A percentile compares a stretch with the other conserved stretches of the same genome.
phyloP scores from a whole-genome alignment of 768 basidiomycete species.

The Xerocomus brunneocitrinus region DNA sequence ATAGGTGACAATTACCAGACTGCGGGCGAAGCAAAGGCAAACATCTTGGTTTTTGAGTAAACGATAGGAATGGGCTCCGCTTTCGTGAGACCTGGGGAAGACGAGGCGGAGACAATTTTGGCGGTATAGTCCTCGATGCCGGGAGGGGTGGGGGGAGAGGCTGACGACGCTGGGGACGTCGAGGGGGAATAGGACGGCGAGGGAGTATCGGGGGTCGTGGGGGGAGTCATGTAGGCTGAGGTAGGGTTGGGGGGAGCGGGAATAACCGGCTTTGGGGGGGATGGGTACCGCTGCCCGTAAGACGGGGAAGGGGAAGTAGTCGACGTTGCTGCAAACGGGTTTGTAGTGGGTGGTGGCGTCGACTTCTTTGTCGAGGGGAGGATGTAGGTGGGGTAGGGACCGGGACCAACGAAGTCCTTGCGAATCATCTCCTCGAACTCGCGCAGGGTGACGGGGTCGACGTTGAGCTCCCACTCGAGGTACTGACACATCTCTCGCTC shows the following conservation, averaged over 20 bases:
- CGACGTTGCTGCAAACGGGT: constrained; percentile 32
- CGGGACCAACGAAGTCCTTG: constrained; percentile 53
- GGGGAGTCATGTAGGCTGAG: constrained; percentile 25
- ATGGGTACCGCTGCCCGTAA: constrained; percentile 28
- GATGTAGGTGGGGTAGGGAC: constrained; percentile 61
- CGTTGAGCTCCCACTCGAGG: constrained; percentile 86
- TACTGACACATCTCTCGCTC: constrained; percentile 80
- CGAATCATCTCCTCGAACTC: constrained; percentile 60
- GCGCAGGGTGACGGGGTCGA: constrained; percentile 55
- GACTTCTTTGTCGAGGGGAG: constrained; percentile 60
- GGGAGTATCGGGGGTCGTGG: constrained; percentile 50
- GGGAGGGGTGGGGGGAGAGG: constrained; percentile 55
- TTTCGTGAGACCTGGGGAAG: constrained; percentile 30
- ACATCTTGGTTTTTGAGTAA: constrained; percentile 55
- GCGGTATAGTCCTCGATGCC: constrained; percentile 48
- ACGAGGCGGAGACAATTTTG: constrained; percentile 41
- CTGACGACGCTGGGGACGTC: constrained; percentile 58
- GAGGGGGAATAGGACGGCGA: constrained; percentile 47
- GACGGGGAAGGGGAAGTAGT: constrained; percentile 27
- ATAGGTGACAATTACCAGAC: constrained; percentile 45
- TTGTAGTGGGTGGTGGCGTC: constrained; percentile 35
- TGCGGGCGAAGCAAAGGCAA: constrained; percentile 57
- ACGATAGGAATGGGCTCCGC: constrained; percentile 22
- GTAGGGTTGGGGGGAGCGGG: constrained; percentile 13
- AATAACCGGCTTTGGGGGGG: constrained; percentile 28